Evolutionary conservation across 257 asterid species (phyloP).

Genomic region (Catharanthus roseus): DNA sequence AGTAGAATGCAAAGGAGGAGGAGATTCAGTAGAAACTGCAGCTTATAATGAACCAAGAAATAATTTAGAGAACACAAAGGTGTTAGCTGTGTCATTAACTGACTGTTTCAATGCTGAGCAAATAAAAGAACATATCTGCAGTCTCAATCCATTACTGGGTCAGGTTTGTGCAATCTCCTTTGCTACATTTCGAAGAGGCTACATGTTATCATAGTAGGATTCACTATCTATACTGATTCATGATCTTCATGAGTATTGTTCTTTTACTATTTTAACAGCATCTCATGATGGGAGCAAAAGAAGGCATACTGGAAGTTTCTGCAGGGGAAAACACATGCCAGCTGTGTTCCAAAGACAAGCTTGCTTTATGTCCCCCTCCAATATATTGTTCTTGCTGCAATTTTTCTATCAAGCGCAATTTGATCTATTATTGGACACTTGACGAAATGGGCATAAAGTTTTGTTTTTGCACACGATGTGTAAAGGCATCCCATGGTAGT

Average conservation of each 20-base stretch:
- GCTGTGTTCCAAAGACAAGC: constrained; percentile 38
- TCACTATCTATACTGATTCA: background rate
- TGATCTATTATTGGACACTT: constrained; percentile 33
- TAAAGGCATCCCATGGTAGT: constrained; percentile 38
- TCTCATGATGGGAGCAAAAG: constrained; percentile 18
- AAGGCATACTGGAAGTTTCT: constrained; percentile 12
- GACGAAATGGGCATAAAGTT: constrained; percentile 29
- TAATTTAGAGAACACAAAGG: constrained; percentile 27
- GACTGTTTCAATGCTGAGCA: constrained; percentile 60
- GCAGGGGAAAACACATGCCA: constrained; percentile 44
- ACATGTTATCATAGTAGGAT: background rate
- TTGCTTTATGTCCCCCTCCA: constrained; percentile 38
- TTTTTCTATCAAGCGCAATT: constrained; percentile 35
- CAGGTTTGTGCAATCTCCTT: constrained; percentile 40
- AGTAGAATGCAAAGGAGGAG: constrained; percentile 16
- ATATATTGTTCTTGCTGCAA: constrained; percentile 47
- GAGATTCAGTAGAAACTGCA: constrained; percentile 17
- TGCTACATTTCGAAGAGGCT: background rate
- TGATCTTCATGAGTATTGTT: constrained; percentile 7
- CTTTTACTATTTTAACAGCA: constrained; percentile 14
- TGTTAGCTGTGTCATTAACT: constrained; percentile 43
- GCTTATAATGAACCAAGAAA: constrained; percentile 19
- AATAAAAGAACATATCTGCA: constrained; percentile 48
- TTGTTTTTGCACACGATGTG: constrained; percentile 48
- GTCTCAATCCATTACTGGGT: constrained; percentile 33